A percentile compares a stretch with the other conserved stretches of the same genome.
phyloP scores from a whole-genome alignment of 2,329 filamentous ascomycete species.

The Dactylella cylindrospora region DNA sequence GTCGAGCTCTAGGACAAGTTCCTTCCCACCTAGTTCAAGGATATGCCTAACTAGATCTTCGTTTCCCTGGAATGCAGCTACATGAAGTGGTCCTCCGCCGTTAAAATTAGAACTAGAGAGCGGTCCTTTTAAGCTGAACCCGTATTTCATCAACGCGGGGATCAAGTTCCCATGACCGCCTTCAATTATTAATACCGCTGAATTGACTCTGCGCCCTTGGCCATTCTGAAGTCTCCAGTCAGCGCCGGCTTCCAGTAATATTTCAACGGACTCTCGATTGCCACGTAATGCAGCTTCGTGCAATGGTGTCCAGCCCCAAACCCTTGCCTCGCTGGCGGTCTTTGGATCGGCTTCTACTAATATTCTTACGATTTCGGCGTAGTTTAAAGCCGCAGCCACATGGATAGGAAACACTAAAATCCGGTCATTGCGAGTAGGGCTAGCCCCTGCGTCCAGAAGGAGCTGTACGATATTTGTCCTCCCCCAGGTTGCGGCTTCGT shows the following conservation, averaged over 20 bases:
- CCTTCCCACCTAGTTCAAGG: background rate
- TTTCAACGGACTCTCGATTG: background rate
- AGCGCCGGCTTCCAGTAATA: background rate
- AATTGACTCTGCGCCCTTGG: background rate
- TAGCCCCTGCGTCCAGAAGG: background rate
- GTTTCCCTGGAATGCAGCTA: background rate
- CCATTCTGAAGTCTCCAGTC: background rate
- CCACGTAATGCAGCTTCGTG: background rate
- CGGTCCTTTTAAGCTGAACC: background rate
- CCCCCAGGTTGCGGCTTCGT: background rate
- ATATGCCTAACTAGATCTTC: background rate
- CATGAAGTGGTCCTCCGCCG: constrained; percentile 7
- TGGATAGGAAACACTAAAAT: background rate
- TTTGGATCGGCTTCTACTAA: background rate
- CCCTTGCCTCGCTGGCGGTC: background rate
- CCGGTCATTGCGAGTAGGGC: no score
- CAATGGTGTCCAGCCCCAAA: background rate
- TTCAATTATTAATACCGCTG: background rate
- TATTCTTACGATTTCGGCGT: background rate
- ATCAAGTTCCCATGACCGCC: background rate
- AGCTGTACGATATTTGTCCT: background rate
- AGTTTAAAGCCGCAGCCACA: background rate
- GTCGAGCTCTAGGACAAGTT: background rate
- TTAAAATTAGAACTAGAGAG: background rate
- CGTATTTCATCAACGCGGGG: background rate